These are phyloP conservation scores for Ilex paraguariensis DNA, from an alignment of 305 asterid species.

Conservation along the genomic window DNA sequence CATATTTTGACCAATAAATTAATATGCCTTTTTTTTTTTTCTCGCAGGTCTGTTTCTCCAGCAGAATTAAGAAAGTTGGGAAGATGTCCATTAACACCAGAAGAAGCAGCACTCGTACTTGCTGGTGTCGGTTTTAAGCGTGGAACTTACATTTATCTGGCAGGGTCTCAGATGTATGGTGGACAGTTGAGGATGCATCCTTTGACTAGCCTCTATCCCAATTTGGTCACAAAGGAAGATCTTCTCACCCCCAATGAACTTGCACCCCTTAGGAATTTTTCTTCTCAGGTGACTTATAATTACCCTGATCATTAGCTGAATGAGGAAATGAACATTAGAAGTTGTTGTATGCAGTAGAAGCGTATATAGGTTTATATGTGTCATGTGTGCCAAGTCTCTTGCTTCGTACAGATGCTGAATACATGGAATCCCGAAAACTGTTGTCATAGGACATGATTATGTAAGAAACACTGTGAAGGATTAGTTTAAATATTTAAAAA, in stretches of 20 bases:
- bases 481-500: too few relatives aligned
- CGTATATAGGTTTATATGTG: too few relatives aligned
- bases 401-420: too few relatives aligned
- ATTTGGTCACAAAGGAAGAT: constrained; percentile 73
- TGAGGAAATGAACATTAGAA: too few relatives aligned
- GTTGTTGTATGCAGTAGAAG: too few relatives aligned
- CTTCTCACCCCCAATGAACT: constrained; percentile 78
- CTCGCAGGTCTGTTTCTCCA: constrained; percentile 41
- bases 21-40: neutral
- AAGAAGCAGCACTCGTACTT: constrained; percentile 88
- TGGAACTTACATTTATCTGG: constrained; percentile 76
- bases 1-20: neutral
- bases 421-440: too few relatives aligned
- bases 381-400: too few relatives aligned
- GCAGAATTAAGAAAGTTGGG: constrained; percentile 66
- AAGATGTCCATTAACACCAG: constrained; percentile 90
- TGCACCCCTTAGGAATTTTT: constrained; percentile 69
- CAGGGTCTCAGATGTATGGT: constrained; percentile 80
- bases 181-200: constrained; percentile 72
- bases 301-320: too few relatives aligned
- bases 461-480: too few relatives aligned
- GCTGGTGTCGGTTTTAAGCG: constrained; percentile 68
- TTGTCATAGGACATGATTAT: too few relatives aligned
- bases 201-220: constrained; percentile 57
- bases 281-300: constrained; percentile 65